phyloP scores from a whole-genome alignment of 805 yeast species.

The Grigorovia jiainica region DNA sequence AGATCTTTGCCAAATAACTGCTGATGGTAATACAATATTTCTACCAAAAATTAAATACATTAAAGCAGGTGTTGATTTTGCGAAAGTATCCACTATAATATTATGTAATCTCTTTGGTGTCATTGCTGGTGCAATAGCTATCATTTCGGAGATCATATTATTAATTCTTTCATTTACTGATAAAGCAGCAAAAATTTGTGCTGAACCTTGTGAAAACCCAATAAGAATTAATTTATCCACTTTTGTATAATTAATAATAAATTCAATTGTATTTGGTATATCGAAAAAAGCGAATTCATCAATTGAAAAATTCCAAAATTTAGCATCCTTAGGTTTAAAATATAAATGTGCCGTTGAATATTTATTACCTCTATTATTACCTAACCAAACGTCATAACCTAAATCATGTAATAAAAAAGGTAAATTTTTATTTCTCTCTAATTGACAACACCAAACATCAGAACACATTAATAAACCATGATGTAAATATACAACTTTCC shows the following conservation, averaged over 20 bases:
- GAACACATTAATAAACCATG: constrained; percentile 88
- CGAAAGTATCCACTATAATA: constrained; percentile 61
- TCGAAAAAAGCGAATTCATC: constrained; percentile 90
- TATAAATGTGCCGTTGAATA: constrained; percentile 70
- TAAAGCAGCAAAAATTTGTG: constrained; percentile 82
- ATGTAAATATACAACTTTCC: constrained; percentile 67
- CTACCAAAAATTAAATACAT: constrained; percentile 66
- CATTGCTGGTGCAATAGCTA: constrained; percentile 91
- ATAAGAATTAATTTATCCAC: constrained; percentile 48
- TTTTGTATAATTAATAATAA: constrained; percentile 48
- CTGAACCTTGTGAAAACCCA: constrained; percentile 91
- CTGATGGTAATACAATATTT: constrained; percentile 64
- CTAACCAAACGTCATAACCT: constrained; percentile 93
- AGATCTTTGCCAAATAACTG: constrained; percentile 62
- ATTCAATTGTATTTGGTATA: constrained; percentile 75
- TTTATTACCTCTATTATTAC: constrained; percentile 88
- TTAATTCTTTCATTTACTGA: constrained; percentile 58
- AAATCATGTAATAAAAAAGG: constrained; percentile 70
- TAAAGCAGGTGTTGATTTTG: constrained; percentile 66
- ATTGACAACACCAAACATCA: constrained; percentile 63
- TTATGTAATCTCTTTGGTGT: constrained; percentile 81
- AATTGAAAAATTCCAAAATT: constrained; percentile 82
- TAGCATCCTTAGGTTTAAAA: constrained; percentile 31
- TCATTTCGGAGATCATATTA: constrained; percentile 42
- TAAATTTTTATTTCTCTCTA: constrained; percentile 41